Base-by-base conservation (phyloP, 805 yeast genomes). In the Yamadazyma nakazawae region DNA sequence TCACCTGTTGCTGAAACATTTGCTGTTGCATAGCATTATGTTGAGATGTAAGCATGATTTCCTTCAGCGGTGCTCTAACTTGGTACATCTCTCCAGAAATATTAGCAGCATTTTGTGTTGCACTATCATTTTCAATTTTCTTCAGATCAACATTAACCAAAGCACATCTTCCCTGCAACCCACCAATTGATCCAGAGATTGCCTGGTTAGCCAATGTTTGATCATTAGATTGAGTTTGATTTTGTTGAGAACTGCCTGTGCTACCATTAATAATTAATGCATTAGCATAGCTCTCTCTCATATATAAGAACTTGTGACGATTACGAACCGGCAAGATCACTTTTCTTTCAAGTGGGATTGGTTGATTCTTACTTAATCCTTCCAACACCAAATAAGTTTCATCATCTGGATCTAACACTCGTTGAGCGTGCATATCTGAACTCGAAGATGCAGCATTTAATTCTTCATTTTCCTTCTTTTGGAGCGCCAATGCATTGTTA, bases 241-340 rank as follows among this genome's bases (percentile, higher is more conserved):
- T 36, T 13, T 34, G 47, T 54, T 47, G 54, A 10, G 56, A 50
- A 32, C 54, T 61, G 17, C 30, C 26, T 30, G 76, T 72, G 45
- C 66, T 65, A 41, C 83, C 78, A 36, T 87, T 76, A 10, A 82
- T 88, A 9, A 86, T 72, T 12, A 87, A 75, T 1, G 96, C 92
- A 49, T 87, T 80, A 1, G 97, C 96, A 67, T 92, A 87, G 84
- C 91, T 88, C 63, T 94, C 99, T 54, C 98, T 77, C 87, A 89
- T 85, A 50, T 95, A 79, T 56, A 94, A 74, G 56, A 88, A 88
- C 47, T 82, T 77, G 26, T 83, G 82, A 51, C 96, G 79, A 44
- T 82, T 68, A 42, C 86, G 72, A 0, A 85, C 77, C 2, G 97
- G 90, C 53, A 86, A 68, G 2, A 87, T 60, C 9, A 83, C 83